Evolutionary conservation across 139 green algal species (phyloP).

Genomic region (Deuterostichococcus epilithicus): DNA sequence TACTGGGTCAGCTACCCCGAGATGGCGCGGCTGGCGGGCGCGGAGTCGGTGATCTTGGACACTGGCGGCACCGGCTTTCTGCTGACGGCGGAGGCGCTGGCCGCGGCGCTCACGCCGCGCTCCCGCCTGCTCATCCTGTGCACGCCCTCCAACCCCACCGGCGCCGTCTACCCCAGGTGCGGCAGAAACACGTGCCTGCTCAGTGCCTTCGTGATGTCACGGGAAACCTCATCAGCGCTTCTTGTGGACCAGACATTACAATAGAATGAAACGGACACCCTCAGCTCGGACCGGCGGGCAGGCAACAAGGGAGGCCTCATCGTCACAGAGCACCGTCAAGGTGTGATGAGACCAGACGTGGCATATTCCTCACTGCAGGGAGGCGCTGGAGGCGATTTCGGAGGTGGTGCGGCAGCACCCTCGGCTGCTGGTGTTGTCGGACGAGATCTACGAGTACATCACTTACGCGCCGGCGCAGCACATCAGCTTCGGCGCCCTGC

Average conservation of each 20-base stretch:
- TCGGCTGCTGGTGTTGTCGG: slow-evolving; percentile 82
- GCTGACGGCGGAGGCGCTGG: slow-evolving; percentile 70
- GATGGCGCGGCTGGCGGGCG: slow-evolving; percentile 85
- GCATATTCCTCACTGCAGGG: slow-evolving; percentile 28
- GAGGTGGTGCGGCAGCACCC: slow-evolving; percentile 81
- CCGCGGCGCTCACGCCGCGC: slow-evolving; percentile 63
- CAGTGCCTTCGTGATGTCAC: too few relatives aligned
- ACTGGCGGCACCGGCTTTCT: slow-evolving; percentile 70
- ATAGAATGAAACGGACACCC: too few relatives aligned
- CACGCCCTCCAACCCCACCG: slow-evolving; percentile 93
- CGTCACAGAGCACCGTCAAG: too few relatives aligned
- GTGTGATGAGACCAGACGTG: too few relatives aligned
- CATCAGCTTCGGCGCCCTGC: slow-evolving; percentile 74
- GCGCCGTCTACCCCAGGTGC: slow-evolving; percentile 75
- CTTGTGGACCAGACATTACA: too few relatives aligned
- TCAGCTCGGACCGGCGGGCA: too few relatives aligned
- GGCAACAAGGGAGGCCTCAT: too few relatives aligned
- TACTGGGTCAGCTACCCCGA: slow-evolving; percentile 98
- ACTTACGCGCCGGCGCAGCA: slow-evolving; percentile 84
- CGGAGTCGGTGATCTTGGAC: slow-evolving; percentile 73
- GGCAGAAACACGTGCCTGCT: not conserved
- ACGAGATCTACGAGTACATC: slow-evolving; percentile 94
- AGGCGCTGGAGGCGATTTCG: slow-evolving; percentile 67
- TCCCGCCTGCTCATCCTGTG: slow-evolving; percentile 95
- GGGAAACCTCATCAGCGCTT: too few relatives aligned